Conservation (phyloP, 164 flowering plant genomes). For the Kalanchoe fedtschenkoi region DNA sequence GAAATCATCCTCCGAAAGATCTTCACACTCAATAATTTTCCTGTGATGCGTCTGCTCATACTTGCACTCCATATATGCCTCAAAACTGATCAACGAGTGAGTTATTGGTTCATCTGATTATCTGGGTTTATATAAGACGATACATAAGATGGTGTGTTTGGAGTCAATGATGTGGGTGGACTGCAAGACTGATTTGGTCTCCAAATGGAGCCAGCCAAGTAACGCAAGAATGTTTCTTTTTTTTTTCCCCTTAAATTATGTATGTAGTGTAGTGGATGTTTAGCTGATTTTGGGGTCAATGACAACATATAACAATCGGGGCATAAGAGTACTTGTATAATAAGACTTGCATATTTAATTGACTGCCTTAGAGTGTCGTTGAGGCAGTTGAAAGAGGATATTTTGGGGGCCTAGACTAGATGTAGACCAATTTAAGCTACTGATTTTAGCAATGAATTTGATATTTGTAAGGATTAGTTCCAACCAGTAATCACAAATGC, state of each 20-base stretch:
- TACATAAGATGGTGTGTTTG: not conserved
- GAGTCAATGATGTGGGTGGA: not conserved
- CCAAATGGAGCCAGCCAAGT: not conserved
- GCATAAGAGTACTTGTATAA: too few species aligned
- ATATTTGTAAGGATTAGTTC: not conserved
- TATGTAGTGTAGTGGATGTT: not conserved
- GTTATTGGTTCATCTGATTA: too few species aligned
- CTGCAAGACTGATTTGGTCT: constrained; percentile 2
- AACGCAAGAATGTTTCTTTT: not conserved
- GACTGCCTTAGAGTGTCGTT: not conserved
- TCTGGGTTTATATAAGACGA: not conserved
- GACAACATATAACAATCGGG: too few species aligned
- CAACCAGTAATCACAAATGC: constrained; percentile 1
- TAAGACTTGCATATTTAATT: too few species aligned
- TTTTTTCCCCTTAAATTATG: too few species aligned
- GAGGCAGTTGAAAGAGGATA: not conserved
- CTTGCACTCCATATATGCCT: not conserved
- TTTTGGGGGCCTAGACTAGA: not conserved
- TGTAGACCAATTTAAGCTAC: too few species aligned
- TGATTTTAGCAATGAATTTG: not conserved
- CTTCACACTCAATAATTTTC: not conserved
- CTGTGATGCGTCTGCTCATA: too few species aligned
- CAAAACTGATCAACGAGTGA: too few species aligned
- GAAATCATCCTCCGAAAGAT: not conserved
- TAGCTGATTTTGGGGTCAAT: constrained; percentile 2